Conservation (phyloP, 2,329 filamentous ascomycete genomes). For the Colletotrichum gigasporum region DNA sequence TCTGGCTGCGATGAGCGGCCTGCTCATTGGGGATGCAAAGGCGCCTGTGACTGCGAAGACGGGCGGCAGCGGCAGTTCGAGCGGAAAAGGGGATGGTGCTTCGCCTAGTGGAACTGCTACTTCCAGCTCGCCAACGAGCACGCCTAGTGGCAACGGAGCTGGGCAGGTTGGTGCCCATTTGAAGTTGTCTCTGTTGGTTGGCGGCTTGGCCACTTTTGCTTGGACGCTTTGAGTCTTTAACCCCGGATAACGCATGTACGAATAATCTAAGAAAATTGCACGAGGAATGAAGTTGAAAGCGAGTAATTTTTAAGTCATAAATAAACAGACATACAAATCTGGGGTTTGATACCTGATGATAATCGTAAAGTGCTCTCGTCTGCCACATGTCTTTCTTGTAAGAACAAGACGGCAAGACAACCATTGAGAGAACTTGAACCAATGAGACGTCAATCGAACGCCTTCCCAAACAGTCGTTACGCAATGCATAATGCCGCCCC, state of each 20-base stretch:
- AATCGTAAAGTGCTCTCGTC: not conserved
- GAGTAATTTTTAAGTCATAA: no score
- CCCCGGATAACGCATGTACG: no score
- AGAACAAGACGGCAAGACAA: no score
- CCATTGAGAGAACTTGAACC: not conserved
- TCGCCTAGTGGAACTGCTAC: not conserved
- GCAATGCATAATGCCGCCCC: not conserved
- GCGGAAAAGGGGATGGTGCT: not conserved
- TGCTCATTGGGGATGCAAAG: slow-evolving; percentile 40
- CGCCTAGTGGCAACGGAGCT: not conserved
- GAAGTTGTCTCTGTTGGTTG: not conserved
- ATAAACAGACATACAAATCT: no score
- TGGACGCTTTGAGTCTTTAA: not conserved
- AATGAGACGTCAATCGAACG: not conserved
- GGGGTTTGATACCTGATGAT: not conserved
- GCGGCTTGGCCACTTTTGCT: not conserved
- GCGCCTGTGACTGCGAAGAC: not conserved
- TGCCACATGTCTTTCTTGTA: no score
- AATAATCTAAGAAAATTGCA: no score
- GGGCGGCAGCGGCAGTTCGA: not conserved
- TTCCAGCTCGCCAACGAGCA: not conserved
- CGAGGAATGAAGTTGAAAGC: no score
- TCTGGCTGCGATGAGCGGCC: slow-evolving; percentile 51
- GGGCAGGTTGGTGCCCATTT: not conserved
- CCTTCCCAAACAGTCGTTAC: not conserved